A percentile compares a stretch with the other conserved stretches of the same genome.
Conservation (phyloP, 768 basidiomycete species). For the Macrolepiota albuminosa region DNA sequence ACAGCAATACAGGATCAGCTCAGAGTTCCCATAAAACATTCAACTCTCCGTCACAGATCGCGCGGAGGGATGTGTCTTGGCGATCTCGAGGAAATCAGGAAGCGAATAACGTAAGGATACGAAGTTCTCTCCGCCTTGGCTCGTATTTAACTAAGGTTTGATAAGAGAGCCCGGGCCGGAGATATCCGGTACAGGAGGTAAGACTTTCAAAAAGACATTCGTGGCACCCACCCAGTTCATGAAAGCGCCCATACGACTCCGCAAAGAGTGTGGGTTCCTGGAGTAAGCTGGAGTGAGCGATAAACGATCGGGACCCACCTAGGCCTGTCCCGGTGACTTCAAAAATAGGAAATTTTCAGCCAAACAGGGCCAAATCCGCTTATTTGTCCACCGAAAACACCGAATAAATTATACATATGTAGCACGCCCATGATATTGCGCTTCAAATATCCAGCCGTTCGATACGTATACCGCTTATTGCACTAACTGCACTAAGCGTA, state of each 20-base stretch:
- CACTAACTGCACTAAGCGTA: background rate
- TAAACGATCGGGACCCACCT: background rate
- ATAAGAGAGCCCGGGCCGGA: background rate
- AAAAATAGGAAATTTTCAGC: background rate
- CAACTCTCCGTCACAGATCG: background rate
- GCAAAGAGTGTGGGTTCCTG: background rate
- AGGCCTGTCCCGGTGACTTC: background rate
- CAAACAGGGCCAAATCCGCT: conserved; percentile 14
- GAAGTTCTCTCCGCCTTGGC: background rate
- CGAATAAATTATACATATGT: background rate
- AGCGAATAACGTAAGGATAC: background rate
- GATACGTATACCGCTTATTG: background rate
- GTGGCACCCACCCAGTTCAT: background rate
- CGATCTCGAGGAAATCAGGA: background rate
- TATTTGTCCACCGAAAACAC: conserved; percentile 6
- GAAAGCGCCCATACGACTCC: background rate
- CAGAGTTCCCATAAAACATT: too few relatives aligned
- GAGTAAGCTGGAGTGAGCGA: background rate
- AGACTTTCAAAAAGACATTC: background rate
- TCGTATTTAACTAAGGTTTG: background rate
- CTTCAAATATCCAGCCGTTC: conserved; percentile 9
- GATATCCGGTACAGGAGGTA: background rate
- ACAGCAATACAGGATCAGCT: background rate
- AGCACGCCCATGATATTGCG: conserved; percentile 11
- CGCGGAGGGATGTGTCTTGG: background rate